Base-by-base conservation (phyloP, 805 yeast genomes). In the Metschnikowia hibisci region DNA sequence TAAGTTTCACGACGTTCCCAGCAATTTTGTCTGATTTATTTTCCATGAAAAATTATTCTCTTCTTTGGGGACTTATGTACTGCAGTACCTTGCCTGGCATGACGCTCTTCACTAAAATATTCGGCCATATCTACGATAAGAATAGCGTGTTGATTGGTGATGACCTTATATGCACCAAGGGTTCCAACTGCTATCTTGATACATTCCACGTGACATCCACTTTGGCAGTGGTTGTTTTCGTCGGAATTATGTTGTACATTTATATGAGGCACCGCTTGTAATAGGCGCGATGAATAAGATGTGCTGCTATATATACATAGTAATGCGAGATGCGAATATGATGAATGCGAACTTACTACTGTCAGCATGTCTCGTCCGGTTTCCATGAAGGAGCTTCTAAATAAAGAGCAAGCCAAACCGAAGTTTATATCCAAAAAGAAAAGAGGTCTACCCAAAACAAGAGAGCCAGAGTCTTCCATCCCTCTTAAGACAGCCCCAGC, bases 61-160 rank as follows among this genome's bases (percentile, higher is more conserved):
- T 62, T 30, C 51, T 64, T 11, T 64, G 69, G 69, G 69, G 68
- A 3, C 37, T 61, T 4, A 55, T 60, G 56, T 63, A 63, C 47
- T 57, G 66, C 11, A 57, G 64, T 42, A 63, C 68, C 2, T 56
- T 61, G 7, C 47, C 63, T 33, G 68, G 69, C 1, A 53, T 64
- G 35, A 54, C 66, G 5, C 32, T 63, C 9, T 57, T 64, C 60
- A 60, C 62, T 11, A 64, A 62, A 39, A 29, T 64, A 10, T 64
- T 64, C 44, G 69, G 68, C 1, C 44, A 52, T 37, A 40, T 60
- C 11, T 64, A 63, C 42, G 69, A 64, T 42, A 27, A 28, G 15
- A 58, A 63, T 36, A 56, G 64, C 22, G 48, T 42, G 13, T 52
- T 53, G 39, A 44, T 61, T 12, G 47, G 42, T 2, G 42, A 36